Evolutionary conservation across 2,329 filamentous ascomycete species (phyloP).

Genomic region (Gyromitra esculenta): DNA sequence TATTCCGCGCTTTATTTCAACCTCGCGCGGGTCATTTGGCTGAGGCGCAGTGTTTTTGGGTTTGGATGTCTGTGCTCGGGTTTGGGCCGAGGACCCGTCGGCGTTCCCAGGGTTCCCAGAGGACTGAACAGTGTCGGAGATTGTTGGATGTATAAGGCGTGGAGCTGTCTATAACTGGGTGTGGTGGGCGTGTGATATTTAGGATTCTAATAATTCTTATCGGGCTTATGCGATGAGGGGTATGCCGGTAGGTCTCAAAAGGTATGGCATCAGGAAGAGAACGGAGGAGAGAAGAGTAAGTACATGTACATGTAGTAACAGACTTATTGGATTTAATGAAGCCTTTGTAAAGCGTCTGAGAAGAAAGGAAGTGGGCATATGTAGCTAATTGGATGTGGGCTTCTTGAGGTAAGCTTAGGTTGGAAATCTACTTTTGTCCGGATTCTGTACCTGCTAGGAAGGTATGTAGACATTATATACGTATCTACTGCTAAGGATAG

Average conservation of each 20-base stretch:
- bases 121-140: background rate
- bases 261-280: background rate
- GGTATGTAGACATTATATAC: too few relatives aligned
- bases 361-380: too few relatives aligned
- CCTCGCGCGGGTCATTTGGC: background rate
- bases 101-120: background rate
- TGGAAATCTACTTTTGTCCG: too few relatives aligned
- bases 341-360: too few relatives aligned
- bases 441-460: too few relatives aligned
- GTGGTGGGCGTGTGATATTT: background rate
- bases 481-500: too few relatives aligned
- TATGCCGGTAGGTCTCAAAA: background rate
- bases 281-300: too few relatives aligned
- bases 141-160: background rate
- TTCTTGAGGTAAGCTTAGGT: too few relatives aligned
- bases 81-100: background rate
- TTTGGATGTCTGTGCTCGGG: background rate
- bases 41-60: background rate
- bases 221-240: background rate
- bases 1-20: constrained; percentile 1
- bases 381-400: too few relatives aligned
- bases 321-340: too few relatives aligned
- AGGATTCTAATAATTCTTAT: background rate
- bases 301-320: too few relatives aligned
- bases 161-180: background rate